Evolutionary conservation across 164 flowering plant genomes (phyloP).

Genomic region (Chloranthus sessilifolius): DNA sequence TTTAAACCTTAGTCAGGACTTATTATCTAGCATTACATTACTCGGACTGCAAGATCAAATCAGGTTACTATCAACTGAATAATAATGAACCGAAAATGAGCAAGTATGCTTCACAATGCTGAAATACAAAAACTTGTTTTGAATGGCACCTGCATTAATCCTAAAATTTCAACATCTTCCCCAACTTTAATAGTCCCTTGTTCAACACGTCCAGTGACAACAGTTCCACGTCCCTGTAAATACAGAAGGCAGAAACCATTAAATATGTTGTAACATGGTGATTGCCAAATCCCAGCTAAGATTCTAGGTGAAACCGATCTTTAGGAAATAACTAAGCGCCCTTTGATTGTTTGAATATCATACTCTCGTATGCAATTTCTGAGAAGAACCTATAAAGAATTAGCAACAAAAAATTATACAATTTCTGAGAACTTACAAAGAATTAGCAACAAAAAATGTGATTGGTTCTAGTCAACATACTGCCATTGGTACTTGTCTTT

Average conservation of each 20-base stretch:
- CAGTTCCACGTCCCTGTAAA: slow-evolving; percentile 95
- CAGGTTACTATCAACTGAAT: neutral
- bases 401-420: too few relatives aligned
- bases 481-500: too few relatives aligned
- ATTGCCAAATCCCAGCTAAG: neutral
- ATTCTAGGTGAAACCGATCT: neutral
- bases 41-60: neutral
- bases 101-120: slow-evolving; percentile 3
- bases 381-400: too few relatives aligned
- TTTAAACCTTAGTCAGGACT: too few relatives aligned
- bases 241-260: neutral
- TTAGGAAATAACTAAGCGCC: too few relatives aligned
- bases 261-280: too few relatives aligned
- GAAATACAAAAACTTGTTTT: neutral
- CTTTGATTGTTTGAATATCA: too few relatives aligned
- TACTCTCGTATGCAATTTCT: too few relatives aligned
- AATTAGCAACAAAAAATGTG: too few relatives aligned
- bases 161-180: slow-evolving; percentile 90
- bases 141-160: slow-evolving; percentile 54
- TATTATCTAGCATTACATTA: too few relatives aligned
- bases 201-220: slow-evolving; percentile 95
- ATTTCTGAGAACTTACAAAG: too few relatives aligned
- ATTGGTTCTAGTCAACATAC: too few relatives aligned
- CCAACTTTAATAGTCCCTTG: slow-evolving; percentile 93
- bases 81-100: neutral